Conservation (phyloP, 176 grass and related monocot species). For the Melocanna baccifera region DNA sequence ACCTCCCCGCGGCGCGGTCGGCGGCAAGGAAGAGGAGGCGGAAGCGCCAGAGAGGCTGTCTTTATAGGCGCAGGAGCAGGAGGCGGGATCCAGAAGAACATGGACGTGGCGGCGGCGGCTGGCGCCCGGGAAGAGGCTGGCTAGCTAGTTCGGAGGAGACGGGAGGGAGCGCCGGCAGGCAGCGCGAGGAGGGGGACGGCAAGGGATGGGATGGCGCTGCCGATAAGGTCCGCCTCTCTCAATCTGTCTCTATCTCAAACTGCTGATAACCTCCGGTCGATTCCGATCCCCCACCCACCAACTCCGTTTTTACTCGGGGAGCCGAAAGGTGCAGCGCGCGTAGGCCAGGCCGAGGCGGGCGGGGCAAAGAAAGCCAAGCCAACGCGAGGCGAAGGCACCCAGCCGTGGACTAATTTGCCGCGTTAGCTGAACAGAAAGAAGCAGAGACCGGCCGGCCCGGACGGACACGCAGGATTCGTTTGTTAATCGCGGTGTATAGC, state of each 20-base stretch:
- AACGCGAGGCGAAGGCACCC: background rate
- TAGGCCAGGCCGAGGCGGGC: background rate
- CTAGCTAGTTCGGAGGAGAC: background rate
- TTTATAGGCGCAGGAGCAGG: background rate
- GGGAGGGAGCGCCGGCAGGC: slow-evolving; percentile 16
- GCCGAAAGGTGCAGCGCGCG: background rate
- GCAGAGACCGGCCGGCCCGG: background rate
- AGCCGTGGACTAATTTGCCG: slow-evolving; percentile 37
- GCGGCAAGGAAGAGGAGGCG: background rate
- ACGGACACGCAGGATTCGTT: background rate
- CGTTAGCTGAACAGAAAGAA: slow-evolving; percentile 8
- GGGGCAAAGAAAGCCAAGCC: background rate
- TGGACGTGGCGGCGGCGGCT: slow-evolving; percentile 15
- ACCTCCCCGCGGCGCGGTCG: background rate
- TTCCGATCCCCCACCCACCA: slow-evolving; percentile 36
- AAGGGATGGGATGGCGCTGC: slow-evolving; percentile 49
- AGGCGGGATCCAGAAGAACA: slow-evolving; percentile 6
- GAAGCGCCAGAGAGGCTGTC: background rate
- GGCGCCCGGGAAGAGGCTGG: background rate
- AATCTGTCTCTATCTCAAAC: background rate
- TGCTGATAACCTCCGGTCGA: background rate
- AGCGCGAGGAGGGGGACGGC: slow-evolving; percentile 19
- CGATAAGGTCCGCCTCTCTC: slow-evolving; percentile 41
- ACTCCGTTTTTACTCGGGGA: slow-evolving; percentile 42
- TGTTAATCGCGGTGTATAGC: background rate